These are phyloP conservation scores for Durotheca rogersii DNA, from an alignment of 495 filamentous ascomycete genomes.

Conservation along the genomic window DNA sequence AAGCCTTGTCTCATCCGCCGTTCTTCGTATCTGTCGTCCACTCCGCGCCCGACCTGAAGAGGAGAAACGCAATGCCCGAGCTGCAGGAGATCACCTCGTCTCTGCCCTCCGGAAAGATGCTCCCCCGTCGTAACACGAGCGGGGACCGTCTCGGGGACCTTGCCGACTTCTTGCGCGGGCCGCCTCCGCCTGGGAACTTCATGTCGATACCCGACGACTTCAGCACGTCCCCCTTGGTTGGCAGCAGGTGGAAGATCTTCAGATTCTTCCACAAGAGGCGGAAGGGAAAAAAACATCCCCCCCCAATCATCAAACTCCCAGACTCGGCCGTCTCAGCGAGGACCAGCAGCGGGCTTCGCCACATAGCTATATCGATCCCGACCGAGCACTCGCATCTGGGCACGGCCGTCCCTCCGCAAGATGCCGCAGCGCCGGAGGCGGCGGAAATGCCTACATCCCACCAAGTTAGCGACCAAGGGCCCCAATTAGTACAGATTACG, in stretches of 20 bases:
- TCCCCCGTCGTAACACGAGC: conserved; percentile 17
- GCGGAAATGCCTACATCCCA: conserved; percentile 1
- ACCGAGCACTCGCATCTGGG: conserved; percentile 32
- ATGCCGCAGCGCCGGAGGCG: conserved; percentile 8
- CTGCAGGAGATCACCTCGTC: conserved; percentile 1
- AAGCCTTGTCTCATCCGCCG: conserved; percentile 7
- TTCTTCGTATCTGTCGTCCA: conserved; percentile 19
- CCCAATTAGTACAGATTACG: conserved; percentile 8
- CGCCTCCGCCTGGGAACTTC: conserved; percentile 41
- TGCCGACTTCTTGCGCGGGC: conserved; percentile 46
- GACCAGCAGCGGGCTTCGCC: conserved; percentile 43
- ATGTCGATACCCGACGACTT: conserved; percentile 41
- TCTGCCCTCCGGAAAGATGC: conserved; percentile 16
- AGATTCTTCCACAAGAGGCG: conserved; percentile 29
- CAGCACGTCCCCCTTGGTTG: conserved; percentile 17
- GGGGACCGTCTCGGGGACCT: conserved; percentile 33
- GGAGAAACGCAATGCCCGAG: conserved; percentile 3
- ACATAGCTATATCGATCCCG: conserved; percentile 57
- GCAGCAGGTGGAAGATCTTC: conserved; percentile 31
- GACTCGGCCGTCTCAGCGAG: conserved; percentile 48
- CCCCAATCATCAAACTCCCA: conserved; percentile 42
- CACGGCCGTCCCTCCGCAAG: not conserved
- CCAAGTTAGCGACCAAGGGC: conserved; percentile 1
- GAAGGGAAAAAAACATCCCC: conserved; percentile 15
- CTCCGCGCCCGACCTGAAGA: conserved; percentile 8